Evolutionary conservation across 2,329 filamentous ascomycete species (phyloP), one percentile per base, ranked within the genome.

Genomic region (Fusarium caatingaense): DNA sequence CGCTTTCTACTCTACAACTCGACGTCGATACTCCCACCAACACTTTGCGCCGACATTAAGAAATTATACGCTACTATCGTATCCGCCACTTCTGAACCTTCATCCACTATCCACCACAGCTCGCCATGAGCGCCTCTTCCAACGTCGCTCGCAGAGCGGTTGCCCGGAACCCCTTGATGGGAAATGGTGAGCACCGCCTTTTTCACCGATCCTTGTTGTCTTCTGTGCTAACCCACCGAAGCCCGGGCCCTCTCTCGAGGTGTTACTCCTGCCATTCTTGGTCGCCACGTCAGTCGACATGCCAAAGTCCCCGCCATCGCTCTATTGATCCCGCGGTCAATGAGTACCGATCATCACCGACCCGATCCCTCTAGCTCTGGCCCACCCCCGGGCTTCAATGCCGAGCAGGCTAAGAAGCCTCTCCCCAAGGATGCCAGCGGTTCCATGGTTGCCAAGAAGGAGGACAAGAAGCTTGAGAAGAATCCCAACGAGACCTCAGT

Each of bases 321-420:
- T 47, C 81, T 90, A 37, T 78, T 90, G 61, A 83, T 90, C 56
- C 87, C 88, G 61, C 86, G 89, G 76, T 79, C 80, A 73, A 81
- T 89, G 73, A 84, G 86, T 48, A 91, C 89, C 73, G 87, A 90
- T 62, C 85, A 87, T 68, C 87, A 89, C 77, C 83, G 83, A 59
- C 79, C 85, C 56, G 81, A 84, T 64, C 78, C 81, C 27, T 80
- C 80, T 37, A 83, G 87, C 54, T 84, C 86, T 57, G 90, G 88
- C 50, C 94, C 93, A 46, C 94, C 94, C 60, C 94, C 94, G 16
- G 94, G 94, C 28, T 98, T 97, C 85, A 94, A 96, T 78, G 85
- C 92, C n/a, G 91, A 95, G 76, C 86, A 93, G 83, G 94, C 94
- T 72, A 95, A 94, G 87, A 95, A 94, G 78, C 92, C 94, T 15